These are phyloP conservation scores for Solioccasus polychromus DNA, from an alignment of 768 basidiomycete genomes.

Conservation along the genomic window DNA sequence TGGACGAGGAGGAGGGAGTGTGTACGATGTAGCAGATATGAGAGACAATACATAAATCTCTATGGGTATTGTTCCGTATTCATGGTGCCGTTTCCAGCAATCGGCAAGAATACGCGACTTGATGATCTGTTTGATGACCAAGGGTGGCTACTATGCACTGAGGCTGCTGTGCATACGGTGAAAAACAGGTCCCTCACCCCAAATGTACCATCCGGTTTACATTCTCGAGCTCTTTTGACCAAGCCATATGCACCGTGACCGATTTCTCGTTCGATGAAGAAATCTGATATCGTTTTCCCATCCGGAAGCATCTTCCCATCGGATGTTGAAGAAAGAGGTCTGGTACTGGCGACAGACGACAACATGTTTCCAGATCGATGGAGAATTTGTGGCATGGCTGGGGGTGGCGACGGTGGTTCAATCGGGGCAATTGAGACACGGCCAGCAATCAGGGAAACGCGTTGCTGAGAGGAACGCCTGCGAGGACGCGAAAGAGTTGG, in stretches of 20 bases:
- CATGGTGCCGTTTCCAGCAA: conserved; percentile 98
- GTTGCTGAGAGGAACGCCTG: conserved; percentile 77
- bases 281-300: conserved; percentile 78
- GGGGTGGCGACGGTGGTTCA: conserved; percentile 67
- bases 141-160: conserved; percentile 55
- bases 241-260: conserved; percentile 95
- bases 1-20: conserved; percentile 73
- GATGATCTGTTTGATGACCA: conserved; percentile 98
- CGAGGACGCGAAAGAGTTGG: conserved; percentile 63
- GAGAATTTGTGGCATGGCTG: conserved; percentile 58
- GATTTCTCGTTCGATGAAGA: conserved; percentile 81
- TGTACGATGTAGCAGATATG: conserved; percentile 77
- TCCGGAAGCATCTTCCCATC: conserved; percentile 37
- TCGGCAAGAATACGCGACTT: conserved; percentile 98
- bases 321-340: conserved; percentile 58
- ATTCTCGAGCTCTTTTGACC: conserved; percentile 86
- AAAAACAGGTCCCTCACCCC: conserved; percentile 59
- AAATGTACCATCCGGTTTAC: conserved; percentile 66
- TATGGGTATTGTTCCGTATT: conserved; percentile 94
- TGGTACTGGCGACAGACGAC: conserved; percentile 56
- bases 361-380: conserved; percentile 63
- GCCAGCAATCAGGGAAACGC: conserved; percentile 81
- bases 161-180: conserved; percentile 2
- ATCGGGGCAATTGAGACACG: conserved; percentile 75
- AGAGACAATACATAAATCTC: conserved; percentile 95